phyloP scores from a whole-genome alignment of 2,329 filamentous ascomycete genomes.

The Penicillium corylophilum region DNA sequence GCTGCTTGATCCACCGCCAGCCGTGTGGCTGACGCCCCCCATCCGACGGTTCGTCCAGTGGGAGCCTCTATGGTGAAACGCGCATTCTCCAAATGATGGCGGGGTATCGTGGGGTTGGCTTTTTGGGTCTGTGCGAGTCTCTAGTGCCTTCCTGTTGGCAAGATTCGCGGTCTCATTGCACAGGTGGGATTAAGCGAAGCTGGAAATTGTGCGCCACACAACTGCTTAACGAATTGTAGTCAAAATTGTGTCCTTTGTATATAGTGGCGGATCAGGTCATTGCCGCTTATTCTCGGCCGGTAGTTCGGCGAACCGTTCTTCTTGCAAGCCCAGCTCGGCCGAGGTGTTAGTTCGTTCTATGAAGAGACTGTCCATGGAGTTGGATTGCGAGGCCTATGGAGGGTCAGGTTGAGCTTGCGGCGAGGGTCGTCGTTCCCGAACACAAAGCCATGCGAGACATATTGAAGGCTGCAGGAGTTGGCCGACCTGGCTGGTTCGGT shows the following conservation, averaged over 20 bases:
- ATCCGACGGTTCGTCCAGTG: not conserved
- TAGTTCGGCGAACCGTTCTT: too few species aligned
- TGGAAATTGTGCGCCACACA: not conserved
- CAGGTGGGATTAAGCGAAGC: not conserved
- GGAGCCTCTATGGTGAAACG: too few species aligned
- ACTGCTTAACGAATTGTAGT: not conserved
- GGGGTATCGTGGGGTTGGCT: not conserved
- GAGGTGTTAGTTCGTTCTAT: too few species aligned
- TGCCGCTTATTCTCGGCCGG: too few species aligned
- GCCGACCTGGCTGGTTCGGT: not conserved
- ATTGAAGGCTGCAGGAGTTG: not conserved
- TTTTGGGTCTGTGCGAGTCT: not conserved
- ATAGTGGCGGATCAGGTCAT: too few species aligned
- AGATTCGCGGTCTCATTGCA: not conserved
- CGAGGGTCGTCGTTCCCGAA: too few species aligned
- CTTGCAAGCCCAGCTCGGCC: too few species aligned
- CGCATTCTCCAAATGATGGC: not conserved
- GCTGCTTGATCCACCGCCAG: constrained; percentile 2
- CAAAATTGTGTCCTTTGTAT: not conserved
- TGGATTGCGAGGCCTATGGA: too few species aligned
- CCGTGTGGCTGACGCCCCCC: constrained; percentile 3
- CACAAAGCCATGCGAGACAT: too few species aligned
- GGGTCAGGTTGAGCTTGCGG: too few species aligned
- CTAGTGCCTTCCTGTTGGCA: not conserved
- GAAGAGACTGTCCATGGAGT: too few species aligned